Percentiles rank a stretch among this genome's conserved stretches.
These are phyloP conservation scores for Ceratobasidium sp. DNA, from an alignment of 1,284 basidiomycete species.

Conservation along the genomic window DNA sequence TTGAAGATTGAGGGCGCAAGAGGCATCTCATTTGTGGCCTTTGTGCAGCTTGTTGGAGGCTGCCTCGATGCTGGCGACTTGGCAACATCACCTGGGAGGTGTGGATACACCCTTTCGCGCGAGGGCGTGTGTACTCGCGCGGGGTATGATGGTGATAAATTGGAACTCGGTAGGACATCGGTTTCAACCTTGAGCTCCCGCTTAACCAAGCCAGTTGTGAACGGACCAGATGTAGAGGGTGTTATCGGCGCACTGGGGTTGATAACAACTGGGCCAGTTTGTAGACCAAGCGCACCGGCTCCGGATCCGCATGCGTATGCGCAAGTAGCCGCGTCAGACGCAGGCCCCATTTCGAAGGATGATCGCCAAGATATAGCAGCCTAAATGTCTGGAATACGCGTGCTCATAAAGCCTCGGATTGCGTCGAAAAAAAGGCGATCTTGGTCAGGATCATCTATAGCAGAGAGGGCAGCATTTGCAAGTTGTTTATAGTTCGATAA, in stretches of 20 bases:
- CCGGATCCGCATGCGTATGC: background rate
- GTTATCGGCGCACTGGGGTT: slow-evolving; percentile 18
- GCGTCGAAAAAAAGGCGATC: slow-evolving; percentile 7
- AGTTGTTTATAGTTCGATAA: slow-evolving; percentile 23
- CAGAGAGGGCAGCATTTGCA: background rate
- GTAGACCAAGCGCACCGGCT: slow-evolving; percentile 20
- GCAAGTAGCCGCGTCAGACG: background rate
- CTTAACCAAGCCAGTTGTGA: background rate
- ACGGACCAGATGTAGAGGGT: slow-evolving; percentile 27
- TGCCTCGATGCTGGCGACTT: slow-evolving; percentile 25
- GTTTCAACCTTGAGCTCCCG: slow-evolving; percentile 10
- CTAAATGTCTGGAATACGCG: slow-evolving; percentile 15
- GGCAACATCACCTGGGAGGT: background rate
- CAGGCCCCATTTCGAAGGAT: slow-evolving; percentile 18
- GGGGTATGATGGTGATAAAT: slow-evolving; percentile 13
- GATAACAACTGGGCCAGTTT: slow-evolving; percentile 8
- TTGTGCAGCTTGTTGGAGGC: background rate
- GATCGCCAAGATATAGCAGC: slow-evolving; percentile 12
- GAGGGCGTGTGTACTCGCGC: slow-evolving; percentile 6
- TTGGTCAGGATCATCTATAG: slow-evolving; percentile 24
- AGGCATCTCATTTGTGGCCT: no score
- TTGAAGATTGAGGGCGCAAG: no score
- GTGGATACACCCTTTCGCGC: slow-evolving; percentile 36
- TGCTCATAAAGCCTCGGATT: background rate
- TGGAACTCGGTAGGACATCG: background rate